Evolutionary conservation across 768 basidiomycete species (phyloP), one percentile per base, ranked within the genome.

Genomic region (Russula griseocarnosa): DNA sequence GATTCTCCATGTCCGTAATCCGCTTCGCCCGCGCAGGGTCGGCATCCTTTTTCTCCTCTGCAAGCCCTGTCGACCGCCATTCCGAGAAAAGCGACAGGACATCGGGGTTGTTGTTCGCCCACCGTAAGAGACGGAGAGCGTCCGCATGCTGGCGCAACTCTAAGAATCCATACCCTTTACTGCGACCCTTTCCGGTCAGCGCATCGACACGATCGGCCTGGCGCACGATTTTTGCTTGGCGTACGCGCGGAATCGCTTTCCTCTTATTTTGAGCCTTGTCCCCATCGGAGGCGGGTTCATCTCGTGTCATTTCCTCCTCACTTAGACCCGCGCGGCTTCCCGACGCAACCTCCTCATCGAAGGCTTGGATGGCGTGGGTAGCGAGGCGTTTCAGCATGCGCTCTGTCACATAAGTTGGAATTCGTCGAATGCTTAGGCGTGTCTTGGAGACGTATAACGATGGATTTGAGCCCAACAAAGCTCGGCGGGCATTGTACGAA

Each of bases 81-180:
- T 78, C 79, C 67, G 83, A 80, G 70, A 94, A 86, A 61, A 98
- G 76, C 6, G 73, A 69, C 1, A 79, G 82, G 0, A 90, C 81
- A 4, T 79, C 82, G 0, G 83, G 75, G 72, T 97, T 95, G 72
- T 93, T 94, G 77, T 98, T 99, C 30, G 91, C 88, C 92, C 92
- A 98, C 38, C 97, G 82, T 51, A 98, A 76, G 6, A 98, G 88
- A 28, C 91, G 87, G 26, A 99, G 78, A 7, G 96, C 94, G 72
- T 98, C 93, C 6, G 88, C 85, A 69, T 99, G 97, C 30, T 79
- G 82, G 54, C 85, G 78, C 82, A 97, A 83, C 78, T 98, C 96
- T 36, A 98, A 71, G 77, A 99, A 98, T 11, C 96, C 97, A 70
- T 98, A 99, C 1, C 97, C 96, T 73, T 90, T 93, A 70, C 89